These are phyloP conservation scores for Marchantia paleacea DNA, from an alignment of 225 moss, liverwort and hornwort species.

Conservation along the genomic window DNA sequence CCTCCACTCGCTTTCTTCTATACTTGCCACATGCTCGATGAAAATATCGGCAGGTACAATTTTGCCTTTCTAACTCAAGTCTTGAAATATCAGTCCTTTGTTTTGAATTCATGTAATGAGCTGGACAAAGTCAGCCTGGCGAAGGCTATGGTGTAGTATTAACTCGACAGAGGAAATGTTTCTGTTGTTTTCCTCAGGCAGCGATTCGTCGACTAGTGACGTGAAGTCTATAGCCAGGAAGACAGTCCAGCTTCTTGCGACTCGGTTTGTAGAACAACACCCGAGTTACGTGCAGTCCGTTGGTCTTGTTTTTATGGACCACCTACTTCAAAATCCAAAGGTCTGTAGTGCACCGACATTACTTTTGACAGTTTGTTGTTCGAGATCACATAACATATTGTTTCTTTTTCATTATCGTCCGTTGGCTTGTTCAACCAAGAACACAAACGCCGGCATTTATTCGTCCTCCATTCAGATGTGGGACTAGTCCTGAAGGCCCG, in stretches of 20 bases:
- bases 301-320: slow-evolving; percentile 52
- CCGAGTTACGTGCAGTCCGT: slow-evolving; percentile 60
- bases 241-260: slow-evolving; percentile 59
- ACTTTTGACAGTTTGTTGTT: no score
- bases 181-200: slow-evolving; percentile 19
- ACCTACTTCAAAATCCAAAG: slow-evolving; percentile 60
- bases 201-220: slow-evolving; percentile 27
- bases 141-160: no score
- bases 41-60: slow-evolving; percentile 49
- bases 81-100: background rate
- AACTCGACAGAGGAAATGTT: background rate
- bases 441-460: no score
- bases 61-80: background rate
- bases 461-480: no score
- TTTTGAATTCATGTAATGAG: background rate
- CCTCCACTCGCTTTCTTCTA: slow-evolving; percentile 57
- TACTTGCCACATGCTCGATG: slow-evolving; percentile 54
- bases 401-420: no score
- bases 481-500: no score
- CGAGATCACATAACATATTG: no score
- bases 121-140: background rate
- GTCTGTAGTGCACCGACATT: slow-evolving; percentile 26
- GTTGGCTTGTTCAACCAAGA: no score
- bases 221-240: slow-evolving; percentile 44
- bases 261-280: slow-evolving; percentile 57